These are phyloP conservation scores for Leccinum subtestaceum DNA, from an alignment of 768 basidiomycete genomes.

Conservation along the genomic window DNA sequence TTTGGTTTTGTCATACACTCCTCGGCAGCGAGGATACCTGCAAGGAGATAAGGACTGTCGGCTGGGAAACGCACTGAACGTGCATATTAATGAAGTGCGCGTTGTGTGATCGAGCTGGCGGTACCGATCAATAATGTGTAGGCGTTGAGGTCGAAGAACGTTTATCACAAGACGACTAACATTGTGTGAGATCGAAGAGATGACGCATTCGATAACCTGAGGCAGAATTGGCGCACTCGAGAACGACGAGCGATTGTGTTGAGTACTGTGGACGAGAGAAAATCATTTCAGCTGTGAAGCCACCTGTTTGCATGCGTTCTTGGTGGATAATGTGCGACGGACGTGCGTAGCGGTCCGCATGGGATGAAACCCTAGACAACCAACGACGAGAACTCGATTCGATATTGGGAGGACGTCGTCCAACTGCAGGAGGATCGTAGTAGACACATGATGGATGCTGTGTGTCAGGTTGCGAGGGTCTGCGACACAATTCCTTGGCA, in stretches of 20 bases:
- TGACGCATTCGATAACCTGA: neutral
- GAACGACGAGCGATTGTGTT: neutral
- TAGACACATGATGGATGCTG: neutral
- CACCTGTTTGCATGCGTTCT: neutral
- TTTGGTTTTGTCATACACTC: neutral
- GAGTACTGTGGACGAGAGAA: neutral
- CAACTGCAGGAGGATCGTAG: neutral
- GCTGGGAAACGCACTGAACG: neutral
- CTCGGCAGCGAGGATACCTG: neutral
- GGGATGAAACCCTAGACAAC: slow-evolving; percentile 5
- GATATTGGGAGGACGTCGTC: neutral
- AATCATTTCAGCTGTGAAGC: neutral
- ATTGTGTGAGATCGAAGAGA: neutral
- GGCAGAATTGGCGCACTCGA: slow-evolving; percentile 4
- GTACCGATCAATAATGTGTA: slow-evolving; percentile 6
- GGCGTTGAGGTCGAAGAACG: slow-evolving; percentile 5
- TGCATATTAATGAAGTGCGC: neutral
- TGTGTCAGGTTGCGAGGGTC: neutral
- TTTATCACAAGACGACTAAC: neutral
- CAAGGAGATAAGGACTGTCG: neutral
- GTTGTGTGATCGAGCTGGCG: neutral
- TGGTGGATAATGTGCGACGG: neutral
- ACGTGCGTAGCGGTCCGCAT: neutral
- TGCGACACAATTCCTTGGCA: neutral
- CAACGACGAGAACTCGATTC: neutral